phyloP scores from a whole-genome alignment of 2,329 filamentous ascomycete genomes.

The Aspergillus fumigatus region DNA sequence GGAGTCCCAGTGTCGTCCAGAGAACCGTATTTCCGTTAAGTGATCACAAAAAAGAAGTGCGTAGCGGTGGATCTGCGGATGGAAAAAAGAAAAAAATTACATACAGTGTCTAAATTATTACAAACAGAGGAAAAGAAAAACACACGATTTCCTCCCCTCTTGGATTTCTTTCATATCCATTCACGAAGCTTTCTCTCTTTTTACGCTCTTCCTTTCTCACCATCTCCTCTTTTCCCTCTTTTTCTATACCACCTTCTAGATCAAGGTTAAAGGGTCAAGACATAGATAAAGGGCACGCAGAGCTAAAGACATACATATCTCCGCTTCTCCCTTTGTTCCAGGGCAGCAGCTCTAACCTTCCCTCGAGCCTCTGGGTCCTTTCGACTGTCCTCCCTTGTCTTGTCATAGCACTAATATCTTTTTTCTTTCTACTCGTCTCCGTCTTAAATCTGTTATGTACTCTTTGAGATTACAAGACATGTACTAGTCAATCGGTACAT shows the following conservation, averaged over 20 bases:
- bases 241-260: neutral
- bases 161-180: slow-evolving; percentile 17
- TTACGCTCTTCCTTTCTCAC: neutral
- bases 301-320: neutral
- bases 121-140: slow-evolving; percentile 37
- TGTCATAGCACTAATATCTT: neutral
- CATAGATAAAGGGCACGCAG: neutral
- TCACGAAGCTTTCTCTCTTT: slow-evolving; percentile 8
- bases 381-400: neutral
- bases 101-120: slow-evolving; percentile 23
- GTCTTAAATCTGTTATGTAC: neutral
- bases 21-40: neutral
- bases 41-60: slow-evolving; percentile 5
- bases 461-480: slow-evolving; percentile 5
- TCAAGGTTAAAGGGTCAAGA: neutral
- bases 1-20: slow-evolving; percentile 2
- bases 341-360: neutral
- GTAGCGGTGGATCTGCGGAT: slow-evolving; percentile 29
- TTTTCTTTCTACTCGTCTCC: slow-evolving; percentile 4
- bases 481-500: neutral
- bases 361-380: neutral
- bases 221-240: neutral
- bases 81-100: slow-evolving; percentile 15
- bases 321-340: neutral
- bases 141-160: slow-evolving; percentile 18